Base-by-base conservation (phyloP, 768 basidiomycete species). In the Lentinula raphanica region DNA sequence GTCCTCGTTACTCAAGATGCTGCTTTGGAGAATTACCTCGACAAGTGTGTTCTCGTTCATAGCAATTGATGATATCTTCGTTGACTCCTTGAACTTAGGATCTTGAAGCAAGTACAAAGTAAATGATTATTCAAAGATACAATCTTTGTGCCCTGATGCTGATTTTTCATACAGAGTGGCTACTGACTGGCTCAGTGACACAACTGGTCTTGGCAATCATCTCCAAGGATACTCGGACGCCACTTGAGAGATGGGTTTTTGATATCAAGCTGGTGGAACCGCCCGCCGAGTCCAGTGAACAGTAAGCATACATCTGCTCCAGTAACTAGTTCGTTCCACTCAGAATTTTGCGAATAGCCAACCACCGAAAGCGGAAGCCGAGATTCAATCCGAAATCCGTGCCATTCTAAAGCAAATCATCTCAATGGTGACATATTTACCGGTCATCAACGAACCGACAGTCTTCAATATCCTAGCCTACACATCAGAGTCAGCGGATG, bases 381-480 rank as follows among this genome's bases (percentile, higher is more conserved):
- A 98, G 67, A 96, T 98, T 48, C 94, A 97, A 71, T 92, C 90
- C 31, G 96, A 99, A 79, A 98, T 99, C 61, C 86, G 97, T 19
- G 93, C 93, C 49, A 98, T 98, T 65, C 83, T 99, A 68, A 97
- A 98, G 74, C 97, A 99, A 71, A 98, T 99, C 66, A 94, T 97
- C 39, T 92, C 92, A 40, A 94, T 91, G 70, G 94, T 96, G 60
- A 97, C 97, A 9, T 98, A 97, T 73, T 78, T 99, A 59, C 97
- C 97, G 0, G 90, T 94, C 62, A 88, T 99, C 55, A 89, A 96
- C 63, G 94, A 98, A 71, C 87, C 91, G 12, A 93, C 90, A 13
- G 93, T 98, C 31, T 99, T 99, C 85, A 98, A 97, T 67, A 95
- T 99, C 60, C 81, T 99, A 42, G 94, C 92, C 9, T 98, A 98